A percentile compares a stretch with the other conserved stretches of the same genome.
phyloP scores from a whole-genome alignment of 1,139 yeast genomes.

The Petasospora rhodanensis region DNA sequence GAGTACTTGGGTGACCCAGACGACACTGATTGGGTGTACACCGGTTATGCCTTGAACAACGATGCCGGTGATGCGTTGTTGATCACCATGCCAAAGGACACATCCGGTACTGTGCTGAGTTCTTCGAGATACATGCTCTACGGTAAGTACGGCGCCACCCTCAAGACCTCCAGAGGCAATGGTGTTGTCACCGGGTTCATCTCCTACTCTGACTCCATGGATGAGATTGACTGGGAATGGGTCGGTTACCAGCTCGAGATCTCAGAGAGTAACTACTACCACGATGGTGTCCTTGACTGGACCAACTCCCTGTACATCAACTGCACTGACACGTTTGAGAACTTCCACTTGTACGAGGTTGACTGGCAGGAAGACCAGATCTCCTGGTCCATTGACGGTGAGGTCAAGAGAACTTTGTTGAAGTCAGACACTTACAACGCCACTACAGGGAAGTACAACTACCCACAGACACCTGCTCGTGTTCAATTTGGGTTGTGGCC shows the following conservation, averaged over 20 bases:
- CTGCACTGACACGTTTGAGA: conserved; percentile 50
- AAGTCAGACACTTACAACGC: conserved; percentile 64
- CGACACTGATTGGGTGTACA: conserved; percentile 66
- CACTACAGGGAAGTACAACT: conserved; percentile 54
- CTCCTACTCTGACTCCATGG: conserved; percentile 76
- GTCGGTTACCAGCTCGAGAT: conserved; percentile 65
- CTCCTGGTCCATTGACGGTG: conserved; percentile 74
- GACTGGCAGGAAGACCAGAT: conserved; percentile 79
- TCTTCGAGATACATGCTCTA: conserved; percentile 81
- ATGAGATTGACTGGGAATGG: conserved; percentile 85
- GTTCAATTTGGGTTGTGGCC: conserved; percentile 91
- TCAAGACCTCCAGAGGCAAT: conserved; percentile 66
- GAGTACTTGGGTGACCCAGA: conserved; percentile 68
- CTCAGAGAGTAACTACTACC: conserved; percentile 76
- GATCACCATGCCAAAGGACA: conserved; percentile 71
- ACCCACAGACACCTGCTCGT: conserved; percentile 87
- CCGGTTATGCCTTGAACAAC: conserved; percentile 54
- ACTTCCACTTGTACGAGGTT: conserved; percentile 71
- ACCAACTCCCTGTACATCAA: conserved; percentile 49
- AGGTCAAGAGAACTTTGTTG: conserved; percentile 59
- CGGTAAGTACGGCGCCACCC: conserved; percentile 66
- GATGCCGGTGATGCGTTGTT: conserved; percentile 43
- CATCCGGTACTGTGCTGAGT: conserved; percentile 76
- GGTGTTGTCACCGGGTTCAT: conserved; percentile 87
- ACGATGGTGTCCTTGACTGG: conserved; percentile 67